These are phyloP conservation scores for Penicillium macrosclerotiorum DNA, from an alignment of 495 filamentous ascomycete genomes.

Conservation along the genomic window DNA sequence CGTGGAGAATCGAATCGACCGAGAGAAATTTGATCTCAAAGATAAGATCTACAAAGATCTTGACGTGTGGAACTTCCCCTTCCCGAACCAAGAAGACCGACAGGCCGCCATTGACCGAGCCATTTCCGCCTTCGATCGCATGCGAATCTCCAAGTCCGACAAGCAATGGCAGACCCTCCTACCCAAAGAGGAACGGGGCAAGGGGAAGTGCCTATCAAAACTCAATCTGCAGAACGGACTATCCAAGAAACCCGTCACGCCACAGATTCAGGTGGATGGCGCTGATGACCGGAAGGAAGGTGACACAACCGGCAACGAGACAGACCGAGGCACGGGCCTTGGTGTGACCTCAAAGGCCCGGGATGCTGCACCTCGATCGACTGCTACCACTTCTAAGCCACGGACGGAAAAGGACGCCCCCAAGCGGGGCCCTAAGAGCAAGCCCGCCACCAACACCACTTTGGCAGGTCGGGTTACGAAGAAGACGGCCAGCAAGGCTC, in stretches of 20 bases:
- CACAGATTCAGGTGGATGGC: constrained; percentile 57
- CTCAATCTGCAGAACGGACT: constrained; percentile 61
- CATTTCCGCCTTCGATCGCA: constrained; percentile 75
- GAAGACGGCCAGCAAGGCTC: constrained; percentile 49
- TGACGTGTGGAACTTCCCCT: constrained; percentile 76
- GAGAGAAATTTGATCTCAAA: constrained; percentile 63
- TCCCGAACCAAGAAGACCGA: constrained; percentile 64
- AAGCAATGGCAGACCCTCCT: constrained; percentile 79
- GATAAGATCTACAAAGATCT: constrained; percentile 78
- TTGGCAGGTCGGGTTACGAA: constrained; percentile 52
- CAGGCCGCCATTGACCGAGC: constrained; percentile 80
- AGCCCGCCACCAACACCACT: constrained; percentile 46
- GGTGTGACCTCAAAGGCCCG: constrained; percentile 40
- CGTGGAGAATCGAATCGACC: constrained; percentile 57
- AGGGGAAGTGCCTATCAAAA: constrained; percentile 76
- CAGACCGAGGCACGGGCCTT: constrained; percentile 46
- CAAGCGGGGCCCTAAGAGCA: constrained; percentile 60
- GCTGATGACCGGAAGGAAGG: constrained; percentile 46
- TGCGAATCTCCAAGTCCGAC: constrained; percentile 69
- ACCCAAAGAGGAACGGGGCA: constrained; percentile 69
- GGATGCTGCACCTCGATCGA: constrained; percentile 55
- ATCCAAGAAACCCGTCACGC: constrained; percentile 48
- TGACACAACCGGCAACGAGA: constrained; percentile 50
- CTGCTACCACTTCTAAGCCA: constrained; percentile 54
- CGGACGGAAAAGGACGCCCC: constrained; percentile 60